Base-by-base conservation (phyloP, 768 basidiomycete genomes). In the Lactarius akahatsu region DNA sequence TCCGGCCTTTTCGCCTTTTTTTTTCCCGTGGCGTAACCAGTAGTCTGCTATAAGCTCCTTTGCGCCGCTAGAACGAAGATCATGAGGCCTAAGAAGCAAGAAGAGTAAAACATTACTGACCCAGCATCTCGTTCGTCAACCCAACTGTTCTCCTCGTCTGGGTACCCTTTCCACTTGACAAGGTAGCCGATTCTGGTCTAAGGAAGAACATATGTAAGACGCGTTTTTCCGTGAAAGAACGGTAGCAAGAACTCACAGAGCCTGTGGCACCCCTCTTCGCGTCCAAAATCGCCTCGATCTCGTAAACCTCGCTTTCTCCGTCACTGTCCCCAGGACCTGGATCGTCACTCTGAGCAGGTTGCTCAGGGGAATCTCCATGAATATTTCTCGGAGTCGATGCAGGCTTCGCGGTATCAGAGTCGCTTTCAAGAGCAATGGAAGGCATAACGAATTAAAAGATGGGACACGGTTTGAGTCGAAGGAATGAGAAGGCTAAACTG, bases 121-220 rank as follows among this genome's bases (percentile, higher is more conserved):
- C 68, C 83, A 18, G 90, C 90, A 71, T 94, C 92, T 4, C 74
- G 62, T 73, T 93, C 89, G 66, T 84, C 82, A 0, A 94, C 90
- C 91, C 91, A 94, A 74, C 88, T 91, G 74, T 94, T 91, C 40
- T 92, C 85, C 3, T 79, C 77, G 0, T 78, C 73, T 2, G 70
- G 76, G 65, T 94, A 94, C 28, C 83, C 83, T 72, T 87, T 91
- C 92, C 92, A 94, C 68, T 87, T 92, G 57, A 92, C 91, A 28
- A 86, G 80, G 75, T 91, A 94, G 1, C 88, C 91, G 69, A 83
- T 89, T 88, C 91, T 92, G 64, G 75, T 71, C 74, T 72, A 41
- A 62, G 61, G 65, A 34, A 9, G 13, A 62, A 2, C 52, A 40
- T 28, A 55, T 28, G 34, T 64, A 36, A 55, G 60, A 45, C 56